Base-by-base conservation (phyloP, 371 early-diverging fungal species). In the Scutellospora calospora region DNA sequence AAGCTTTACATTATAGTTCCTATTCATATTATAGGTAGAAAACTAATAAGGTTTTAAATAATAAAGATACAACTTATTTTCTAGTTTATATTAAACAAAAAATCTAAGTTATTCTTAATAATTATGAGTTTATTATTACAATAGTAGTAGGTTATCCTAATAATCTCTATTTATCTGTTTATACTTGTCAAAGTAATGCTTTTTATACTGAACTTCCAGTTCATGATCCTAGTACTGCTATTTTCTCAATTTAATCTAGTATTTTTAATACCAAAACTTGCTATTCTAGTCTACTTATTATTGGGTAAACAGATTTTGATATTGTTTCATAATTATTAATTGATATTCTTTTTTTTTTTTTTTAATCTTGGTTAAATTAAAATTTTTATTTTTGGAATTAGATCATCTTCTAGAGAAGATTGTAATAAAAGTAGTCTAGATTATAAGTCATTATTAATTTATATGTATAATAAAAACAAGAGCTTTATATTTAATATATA, bases 111-210 rank as follows among this genome's bases (percentile, higher is more conserved):
- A 57, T 57, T n/a, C 25, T 57, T 25, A 57, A 57, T 5, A 6
- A 38, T 38, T 9, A 1, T 38, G 38, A 66, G 9, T 66, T 66
- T 38, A 35, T 38, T 66, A 20, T 66, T 35, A 66, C 41, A n/a
- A 66, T 66, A 35, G 38, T 66, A 33, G 38, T 66, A 38, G 66
- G 41, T 16, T 18, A 66, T 66, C 16, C 29, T 33, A 38, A 66
- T 6, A 38, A 66, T 66, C 5, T 16, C 63, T 62, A 33, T 63
- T 63, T 63, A 12, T 8, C 35, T 16, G 14, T 22, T n/a, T 68
- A 41, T 22, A n/a, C 35, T 5, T 68, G 25, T 68, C 45, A 68
- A 22, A n/a, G 25, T 9, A 14, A 20, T n/a, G 14, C 16, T 49
- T 49, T 49, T 49, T 49, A 41, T 41, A 68, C 35, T 68, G n/a